Conservation (phyloP, 306 rosid genomes). For the Oemleria cerasiformis region DNA sequence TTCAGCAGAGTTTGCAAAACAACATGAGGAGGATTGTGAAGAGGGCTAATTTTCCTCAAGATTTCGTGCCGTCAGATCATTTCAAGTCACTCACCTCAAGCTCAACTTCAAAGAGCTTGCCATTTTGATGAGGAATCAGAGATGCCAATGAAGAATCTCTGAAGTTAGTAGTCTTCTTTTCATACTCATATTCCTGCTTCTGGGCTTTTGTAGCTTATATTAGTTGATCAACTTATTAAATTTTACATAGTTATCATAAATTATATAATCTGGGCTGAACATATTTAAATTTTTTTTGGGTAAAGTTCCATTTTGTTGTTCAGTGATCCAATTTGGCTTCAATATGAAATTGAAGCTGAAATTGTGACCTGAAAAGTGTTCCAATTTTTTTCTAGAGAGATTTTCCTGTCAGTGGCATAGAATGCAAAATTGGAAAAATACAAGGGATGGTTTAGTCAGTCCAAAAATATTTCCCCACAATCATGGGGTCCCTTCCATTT, state of each 20-base stretch:
- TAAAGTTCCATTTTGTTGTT: constrained; percentile 4
- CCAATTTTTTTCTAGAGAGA: not conserved
- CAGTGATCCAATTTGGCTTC: constrained; percentile 13
- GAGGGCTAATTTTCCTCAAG: constrained; percentile 89
- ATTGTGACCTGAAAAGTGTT: not conserved
- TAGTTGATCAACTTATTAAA: constrained; percentile 29
- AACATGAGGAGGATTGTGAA: constrained; percentile 92
- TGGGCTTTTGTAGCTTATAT: constrained; percentile 25
- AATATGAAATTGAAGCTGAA: not conserved
- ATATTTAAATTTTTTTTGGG: constrained; percentile 17
- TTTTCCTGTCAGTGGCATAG: constrained; percentile 30
- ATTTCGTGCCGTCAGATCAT: constrained; percentile 68
- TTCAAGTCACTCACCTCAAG: constrained; percentile 71
- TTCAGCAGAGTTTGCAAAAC: constrained; percentile 86
- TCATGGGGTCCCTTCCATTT: constrained; percentile 39
- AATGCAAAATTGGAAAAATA: constrained; percentile 28
- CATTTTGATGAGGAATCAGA: constrained; percentile 50
- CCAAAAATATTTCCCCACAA: constrained; percentile 16
- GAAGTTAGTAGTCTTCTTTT: constrained; percentile 45
- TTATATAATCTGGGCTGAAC: constrained; percentile 16
- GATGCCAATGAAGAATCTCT: constrained; percentile 20
- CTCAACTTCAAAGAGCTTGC: constrained; percentile 91
- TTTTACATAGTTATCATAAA: constrained; percentile 26
- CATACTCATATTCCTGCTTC: constrained; percentile 33
- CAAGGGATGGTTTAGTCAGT: constrained; percentile 23